Base-by-base conservation (phyloP, 257 asterid species). In the Scutellaria galericulata region DNA sequence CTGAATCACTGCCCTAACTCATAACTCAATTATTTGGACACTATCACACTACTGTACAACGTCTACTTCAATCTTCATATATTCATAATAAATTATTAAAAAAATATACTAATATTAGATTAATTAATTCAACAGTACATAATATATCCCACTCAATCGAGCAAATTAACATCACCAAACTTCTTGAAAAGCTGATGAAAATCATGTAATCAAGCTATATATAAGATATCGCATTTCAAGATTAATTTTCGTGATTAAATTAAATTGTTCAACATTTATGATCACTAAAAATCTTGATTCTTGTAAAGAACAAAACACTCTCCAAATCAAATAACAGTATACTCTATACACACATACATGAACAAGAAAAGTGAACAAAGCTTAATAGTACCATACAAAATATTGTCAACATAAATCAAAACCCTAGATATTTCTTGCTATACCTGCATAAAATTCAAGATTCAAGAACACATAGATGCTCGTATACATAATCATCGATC, bases 1-100 rank as follows among this genome's bases (percentile, higher is more conserved):
- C 69, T 69, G 61, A 37, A 31, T 68, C 67, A 78, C 74, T 71
- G 68, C 45, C 73, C 51, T 35, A 45, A 35, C 46, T 60, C 42
- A 31, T 68, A 66, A 15, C 46, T 66, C 78, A 44, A 76, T 74
- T 57, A 57, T 54, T 50, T 40, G 58, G 48, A 60, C 66, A 13
- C 14, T 2, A 52, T 0, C 11, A n/a, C 6, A 18, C 18, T 18
- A 18, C 18, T 18, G 0, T 18, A 18, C 24, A 12, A 59, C 60
- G 1, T 7, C 39, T 56, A 10, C 27, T 54, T 54, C 18, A 35
- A 22, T 56, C 42, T 5, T 22, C 47, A 6, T 7, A 51, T 12
- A 47, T 55, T 6, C 1, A 40, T 9, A 10, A 39, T 9, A 22
- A 53, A 35, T 51, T 1, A 35, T 53, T n/a, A 35, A 10, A 5